phyloP scores from a whole-genome alignment of 2,329 filamentous ascomycete species.

The Ophiostoma novo-ulmi region DNA sequence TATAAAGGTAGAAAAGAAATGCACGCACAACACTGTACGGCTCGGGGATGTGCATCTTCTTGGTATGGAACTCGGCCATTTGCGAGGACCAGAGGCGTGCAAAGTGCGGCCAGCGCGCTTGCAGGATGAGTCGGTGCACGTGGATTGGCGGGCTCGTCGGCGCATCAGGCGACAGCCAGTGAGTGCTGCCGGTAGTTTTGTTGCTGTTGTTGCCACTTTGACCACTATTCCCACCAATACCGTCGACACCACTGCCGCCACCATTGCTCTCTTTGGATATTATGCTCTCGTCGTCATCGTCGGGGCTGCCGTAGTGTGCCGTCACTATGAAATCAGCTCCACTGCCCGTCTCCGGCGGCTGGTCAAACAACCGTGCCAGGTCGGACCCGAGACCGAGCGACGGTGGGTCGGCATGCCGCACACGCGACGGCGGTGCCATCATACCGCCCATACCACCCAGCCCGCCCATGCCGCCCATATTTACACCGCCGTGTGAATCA shows the following conservation, averaged over 20 bases:
- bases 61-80: slow-evolving; percentile 96
- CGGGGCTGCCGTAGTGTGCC: slow-evolving; percentile 60
- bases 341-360: slow-evolving; percentile 74
- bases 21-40: slow-evolving; percentile 90
- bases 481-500: slow-evolving; percentile 35
- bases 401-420: slow-evolving; percentile 47
- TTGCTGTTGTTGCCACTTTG: too few species aligned
- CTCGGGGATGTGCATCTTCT: slow-evolving; percentile 96
- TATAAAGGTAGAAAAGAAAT: slow-evolving; percentile 95
- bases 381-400: slow-evolving; percentile 74
- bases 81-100: slow-evolving; percentile 83
- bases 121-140: slow-evolving; percentile 89
- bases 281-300: slow-evolving; percentile 51
- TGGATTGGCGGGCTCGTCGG: slow-evolving; percentile 79
- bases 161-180: slow-evolving; percentile 57
- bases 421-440: slow-evolving; percentile 43
- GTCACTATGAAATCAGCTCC: slow-evolving; percentile 90
- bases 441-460: neutral
- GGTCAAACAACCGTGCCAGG: slow-evolving; percentile 80
- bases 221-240: too few species aligned
- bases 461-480: slow-evolving; percentile 33
- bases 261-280: neutral
- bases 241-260: neutral
- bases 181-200: neutral
- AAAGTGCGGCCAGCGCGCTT: slow-evolving; percentile 96